Percentiles rank a stretch among this genome's conserved stretches.
Evolutionary conservation across 352 stramenopile species (phyloP).

Genomic region (Globisporangium splendens): DNA sequence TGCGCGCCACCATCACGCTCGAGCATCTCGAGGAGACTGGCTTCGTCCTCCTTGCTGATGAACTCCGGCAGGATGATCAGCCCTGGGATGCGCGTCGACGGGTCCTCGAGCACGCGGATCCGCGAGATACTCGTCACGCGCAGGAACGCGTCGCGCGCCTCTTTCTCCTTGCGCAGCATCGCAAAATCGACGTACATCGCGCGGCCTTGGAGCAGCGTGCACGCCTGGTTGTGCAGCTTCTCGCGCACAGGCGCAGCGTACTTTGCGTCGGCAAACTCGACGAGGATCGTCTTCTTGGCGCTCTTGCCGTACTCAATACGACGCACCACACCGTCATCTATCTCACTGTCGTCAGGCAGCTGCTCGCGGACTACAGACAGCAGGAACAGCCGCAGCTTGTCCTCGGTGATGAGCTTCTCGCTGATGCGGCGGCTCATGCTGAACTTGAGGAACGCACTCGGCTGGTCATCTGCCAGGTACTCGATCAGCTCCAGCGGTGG

Average conservation of each 20-base stretch:
- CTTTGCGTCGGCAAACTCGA: conserved; percentile 23
- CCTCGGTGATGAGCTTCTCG: conserved; percentile 40
- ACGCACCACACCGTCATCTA: conserved; percentile 18
- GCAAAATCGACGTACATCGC: conserved; percentile 76
- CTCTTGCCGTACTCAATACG: conserved; percentile 58
- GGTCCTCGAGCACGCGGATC: conserved; percentile 31
- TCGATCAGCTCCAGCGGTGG: conserved; percentile 24
- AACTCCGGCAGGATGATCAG: conserved; percentile 65
- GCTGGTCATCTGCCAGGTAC: conserved; percentile 45
- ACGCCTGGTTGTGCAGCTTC: conserved; percentile 55
- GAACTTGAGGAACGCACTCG: conserved; percentile 59
- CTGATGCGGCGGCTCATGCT: conserved; percentile 73
- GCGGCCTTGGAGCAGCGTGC: conserved; percentile 45
- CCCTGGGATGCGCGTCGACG: conserved; percentile 48
- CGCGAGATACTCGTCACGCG: conserved; percentile 59
- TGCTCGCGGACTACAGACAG: conserved; percentile 4
- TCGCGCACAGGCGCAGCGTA: conserved; percentile 27
- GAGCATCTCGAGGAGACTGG: conserved; percentile 47
- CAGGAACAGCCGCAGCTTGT: conserved; percentile 51
- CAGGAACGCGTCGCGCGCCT: conserved; percentile 54
- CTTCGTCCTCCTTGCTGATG: conserved; percentile 57
- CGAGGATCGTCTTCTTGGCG: conserved; percentile 46
- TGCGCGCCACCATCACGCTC: conserved; percentile 43
- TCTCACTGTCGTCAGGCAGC: conserved; percentile 1
- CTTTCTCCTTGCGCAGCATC: conserved; percentile 60